These are phyloP conservation scores for Cruciata laevipes DNA, from an alignment of 257 asterid genomes.

Conservation along the genomic window DNA sequence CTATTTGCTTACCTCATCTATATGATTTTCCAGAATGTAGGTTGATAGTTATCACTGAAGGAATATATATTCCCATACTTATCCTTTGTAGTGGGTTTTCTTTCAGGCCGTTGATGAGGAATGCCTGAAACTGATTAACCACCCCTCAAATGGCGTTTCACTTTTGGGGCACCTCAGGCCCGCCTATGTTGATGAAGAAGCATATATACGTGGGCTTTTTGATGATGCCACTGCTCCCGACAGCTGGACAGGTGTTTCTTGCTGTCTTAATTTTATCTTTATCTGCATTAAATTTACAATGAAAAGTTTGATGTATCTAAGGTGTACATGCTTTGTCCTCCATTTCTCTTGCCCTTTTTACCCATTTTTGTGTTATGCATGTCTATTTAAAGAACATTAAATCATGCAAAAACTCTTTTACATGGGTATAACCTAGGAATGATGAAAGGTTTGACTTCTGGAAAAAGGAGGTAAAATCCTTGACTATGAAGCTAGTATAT, in stretches of 20 bases:
- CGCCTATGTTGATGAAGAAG: conserved; percentile 54
- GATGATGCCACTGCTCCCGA: conserved; percentile 35
- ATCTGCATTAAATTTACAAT: not conserved
- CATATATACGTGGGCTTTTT: conserved; percentile 53
- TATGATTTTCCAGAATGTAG: not conserved
- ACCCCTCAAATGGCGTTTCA: conserved; percentile 68
- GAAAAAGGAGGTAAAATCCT: not conserved
- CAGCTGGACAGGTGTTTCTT: conserved; percentile 36
- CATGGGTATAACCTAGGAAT: not conserved
- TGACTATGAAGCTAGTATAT: not conserved
- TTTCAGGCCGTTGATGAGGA: conserved; percentile 49
- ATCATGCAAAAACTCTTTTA: not conserved
- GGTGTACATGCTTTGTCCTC: not conserved
- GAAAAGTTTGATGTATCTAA: not conserved
- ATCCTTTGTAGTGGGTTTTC: conserved; percentile 3
- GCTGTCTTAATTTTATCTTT: not conserved
- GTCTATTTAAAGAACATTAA: not conserved
- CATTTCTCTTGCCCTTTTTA: not conserved
- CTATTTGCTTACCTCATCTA: not conserved
- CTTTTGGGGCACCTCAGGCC: conserved; percentile 64
- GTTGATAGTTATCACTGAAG: not conserved
- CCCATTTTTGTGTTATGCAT: not conserved
- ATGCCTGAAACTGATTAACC: conserved; percentile 50
- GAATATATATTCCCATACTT: not conserved
- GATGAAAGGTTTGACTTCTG: not conserved